Evolutionary conservation across 305 asterid species (phyloP).

Genomic region (Nicotiana rustica): DNA sequence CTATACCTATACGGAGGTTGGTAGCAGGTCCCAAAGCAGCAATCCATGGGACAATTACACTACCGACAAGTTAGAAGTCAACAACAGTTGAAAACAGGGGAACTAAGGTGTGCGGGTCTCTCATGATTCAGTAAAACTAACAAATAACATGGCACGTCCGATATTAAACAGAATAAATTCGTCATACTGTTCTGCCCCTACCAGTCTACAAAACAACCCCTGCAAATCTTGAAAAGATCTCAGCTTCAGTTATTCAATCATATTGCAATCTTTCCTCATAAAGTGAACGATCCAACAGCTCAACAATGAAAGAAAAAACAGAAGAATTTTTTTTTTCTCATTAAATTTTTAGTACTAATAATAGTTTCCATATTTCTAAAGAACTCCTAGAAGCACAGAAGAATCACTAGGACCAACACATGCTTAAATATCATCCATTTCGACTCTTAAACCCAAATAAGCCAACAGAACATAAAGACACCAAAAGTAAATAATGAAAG

Average conservation of each 20-base stretch:
- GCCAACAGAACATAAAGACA: neutral
- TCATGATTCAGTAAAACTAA: neutral
- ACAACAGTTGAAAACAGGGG: neutral
- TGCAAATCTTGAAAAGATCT: neutral
- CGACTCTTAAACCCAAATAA: slow-evolving; percentile 22
- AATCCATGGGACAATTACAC: neutral
- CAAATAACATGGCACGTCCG: neutral
- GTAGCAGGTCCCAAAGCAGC: neutral
- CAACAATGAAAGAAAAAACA: neutral
- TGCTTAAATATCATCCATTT: slow-evolving; percentile 8
- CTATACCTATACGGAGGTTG: neutral
- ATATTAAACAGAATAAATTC: neutral
- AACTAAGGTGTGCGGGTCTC: neutral
- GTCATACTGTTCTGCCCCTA: neutral
- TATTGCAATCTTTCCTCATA: neutral
- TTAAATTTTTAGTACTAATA: neutral
- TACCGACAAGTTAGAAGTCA: slow-evolving; percentile 24
- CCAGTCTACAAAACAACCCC: neutral
- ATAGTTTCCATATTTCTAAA: neutral
- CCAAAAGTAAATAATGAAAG: slow-evolving; percentile 5
- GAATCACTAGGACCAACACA: neutral
- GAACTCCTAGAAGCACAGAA: slow-evolving; percentile 4
- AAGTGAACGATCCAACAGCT: neutral
- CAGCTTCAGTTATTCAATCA: slow-evolving; percentile 12
- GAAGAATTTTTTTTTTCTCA: neutral